Evolutionary conservation across 2,329 filamentous ascomycete genomes (phyloP).

Genomic region (Botryotinia globosa): DNA sequence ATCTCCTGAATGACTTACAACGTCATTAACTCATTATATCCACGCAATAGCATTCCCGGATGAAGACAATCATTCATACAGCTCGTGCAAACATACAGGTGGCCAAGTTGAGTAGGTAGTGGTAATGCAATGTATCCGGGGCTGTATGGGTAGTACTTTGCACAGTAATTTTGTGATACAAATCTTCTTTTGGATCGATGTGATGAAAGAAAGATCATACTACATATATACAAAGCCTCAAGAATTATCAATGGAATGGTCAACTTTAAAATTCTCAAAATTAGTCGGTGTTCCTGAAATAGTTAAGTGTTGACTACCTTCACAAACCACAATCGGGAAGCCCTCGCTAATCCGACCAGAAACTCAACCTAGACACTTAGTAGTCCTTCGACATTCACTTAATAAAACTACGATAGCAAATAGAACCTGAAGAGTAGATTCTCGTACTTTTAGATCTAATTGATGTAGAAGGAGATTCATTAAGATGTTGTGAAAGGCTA

Average conservation of each 20-base stretch:
- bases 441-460: not conserved
- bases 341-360: constrained; percentile 9
- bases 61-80: not conserved
- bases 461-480: not conserved
- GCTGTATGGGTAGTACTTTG: not conserved
- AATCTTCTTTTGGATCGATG: not conserved
- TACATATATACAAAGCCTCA: not conserved
- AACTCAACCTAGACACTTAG: not conserved
- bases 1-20: not conserved
- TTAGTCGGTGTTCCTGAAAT: not conserved
- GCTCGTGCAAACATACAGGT: not conserved
- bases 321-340: constrained; percentile 1
- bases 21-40: not conserved
- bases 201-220: not conserved
- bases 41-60: not conserved
- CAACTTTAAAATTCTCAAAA: not conserved
- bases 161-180: not conserved
- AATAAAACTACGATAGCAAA: not conserved
- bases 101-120: not conserved
- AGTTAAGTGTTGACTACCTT: constrained; percentile 13
- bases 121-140: not conserved
- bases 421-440: not conserved
- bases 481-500: not conserved
- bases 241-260: not conserved
- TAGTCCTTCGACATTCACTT: not conserved